These are phyloP conservation scores for Aristolochia contorta DNA, from an alignment of 164 flowering plant species.

Conservation along the genomic window DNA sequence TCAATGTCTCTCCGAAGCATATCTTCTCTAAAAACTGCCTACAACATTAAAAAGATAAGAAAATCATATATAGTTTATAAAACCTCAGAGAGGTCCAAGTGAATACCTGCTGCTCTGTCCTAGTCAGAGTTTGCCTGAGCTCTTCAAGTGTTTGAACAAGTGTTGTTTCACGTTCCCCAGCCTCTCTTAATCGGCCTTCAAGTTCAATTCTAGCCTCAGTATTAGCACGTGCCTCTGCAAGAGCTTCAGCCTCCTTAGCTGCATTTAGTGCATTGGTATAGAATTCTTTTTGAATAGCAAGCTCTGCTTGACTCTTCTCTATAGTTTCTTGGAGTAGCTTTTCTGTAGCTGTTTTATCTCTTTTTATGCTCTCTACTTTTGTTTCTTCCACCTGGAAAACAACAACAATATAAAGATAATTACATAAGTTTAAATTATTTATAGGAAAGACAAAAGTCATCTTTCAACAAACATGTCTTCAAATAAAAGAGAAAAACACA, in stretches of 20 bases:
- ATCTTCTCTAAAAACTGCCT: slow-evolving; percentile 91
- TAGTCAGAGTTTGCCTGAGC: slow-evolving; percentile 74
- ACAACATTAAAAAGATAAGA: slow-evolving; percentile 8
- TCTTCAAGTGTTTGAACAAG: slow-evolving; percentile 91
- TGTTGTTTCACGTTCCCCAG: slow-evolving; percentile 89
- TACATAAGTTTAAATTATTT: slow-evolving; percentile 1
- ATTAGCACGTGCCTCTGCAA: slow-evolving; percentile 92
- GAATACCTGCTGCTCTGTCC: slow-evolving; percentile 90
- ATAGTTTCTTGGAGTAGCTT: slow-evolving; percentile 88
- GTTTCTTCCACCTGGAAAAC: slow-evolving; percentile 76
- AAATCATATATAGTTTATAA: too few species aligned
- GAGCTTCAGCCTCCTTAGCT: slow-evolving; percentile 92
- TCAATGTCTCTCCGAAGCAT: slow-evolving; percentile 83
- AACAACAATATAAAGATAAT: background rate
- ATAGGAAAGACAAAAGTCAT: background rate
- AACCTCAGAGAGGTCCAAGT: background rate
- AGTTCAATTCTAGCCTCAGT: slow-evolving; percentile 89
- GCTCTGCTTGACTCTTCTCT: slow-evolving; percentile 88
- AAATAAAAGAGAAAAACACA: too few species aligned
- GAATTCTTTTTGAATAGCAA: slow-evolving; percentile 76
- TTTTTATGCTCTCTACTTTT: slow-evolving; percentile 89
- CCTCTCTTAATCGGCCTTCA: slow-evolving; percentile 79
- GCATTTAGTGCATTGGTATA: slow-evolving; percentile 74
- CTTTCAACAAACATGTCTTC: too few species aligned
- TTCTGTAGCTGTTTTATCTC: slow-evolving; percentile 88